Conservation (phyloP, 2,329 filamentous ascomycete species). For the Hypoxylon sp. region DNA sequence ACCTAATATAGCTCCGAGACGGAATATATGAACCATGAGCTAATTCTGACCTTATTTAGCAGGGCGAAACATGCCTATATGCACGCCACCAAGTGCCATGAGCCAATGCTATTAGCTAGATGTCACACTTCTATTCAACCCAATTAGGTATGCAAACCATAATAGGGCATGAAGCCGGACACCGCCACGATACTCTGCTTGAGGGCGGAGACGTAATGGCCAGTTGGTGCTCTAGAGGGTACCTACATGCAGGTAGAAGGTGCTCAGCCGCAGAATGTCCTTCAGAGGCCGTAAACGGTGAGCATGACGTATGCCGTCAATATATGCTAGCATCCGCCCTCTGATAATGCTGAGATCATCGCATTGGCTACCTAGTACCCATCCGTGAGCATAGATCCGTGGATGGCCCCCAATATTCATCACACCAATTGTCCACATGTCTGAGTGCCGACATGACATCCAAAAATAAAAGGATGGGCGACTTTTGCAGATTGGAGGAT, state of each 20-base stretch:
- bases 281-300: conserved; percentile 12
- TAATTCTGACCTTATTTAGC: conserved; percentile 1
- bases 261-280: conserved; percentile 31
- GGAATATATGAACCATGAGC: conserved; percentile 12
- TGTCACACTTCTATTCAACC: conserved; percentile 8
- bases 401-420: conserved; percentile 29
- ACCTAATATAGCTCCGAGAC: not conserved
- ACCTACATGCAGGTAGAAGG: conserved; percentile 24
- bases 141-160: conserved; percentile 16
- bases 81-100: conserved; percentile 11
- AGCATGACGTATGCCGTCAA: conserved; percentile 31
- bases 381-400: conserved; percentile 8
- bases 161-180: conserved; percentile 9
- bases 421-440: conserved; percentile 6
- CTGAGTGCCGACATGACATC: not conserved
- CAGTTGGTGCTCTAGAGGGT: conserved; percentile 6
- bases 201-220: conserved; percentile 6
- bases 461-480: conserved; percentile 18
- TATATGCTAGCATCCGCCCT: conserved; percentile 26
- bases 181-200: conserved; percentile 16
- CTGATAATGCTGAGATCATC: conserved; percentile 21
- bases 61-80: not conserved
- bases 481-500: conserved; percentile 5
- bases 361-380: conserved; percentile 5
- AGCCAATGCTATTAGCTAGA: not conserved